Percentiles rank a stretch among this genome's conserved stretches.
These are phyloP conservation scores for Chloris gayana DNA, from an alignment of 176 grass and related monocot species.

Conservation along the genomic window DNA sequence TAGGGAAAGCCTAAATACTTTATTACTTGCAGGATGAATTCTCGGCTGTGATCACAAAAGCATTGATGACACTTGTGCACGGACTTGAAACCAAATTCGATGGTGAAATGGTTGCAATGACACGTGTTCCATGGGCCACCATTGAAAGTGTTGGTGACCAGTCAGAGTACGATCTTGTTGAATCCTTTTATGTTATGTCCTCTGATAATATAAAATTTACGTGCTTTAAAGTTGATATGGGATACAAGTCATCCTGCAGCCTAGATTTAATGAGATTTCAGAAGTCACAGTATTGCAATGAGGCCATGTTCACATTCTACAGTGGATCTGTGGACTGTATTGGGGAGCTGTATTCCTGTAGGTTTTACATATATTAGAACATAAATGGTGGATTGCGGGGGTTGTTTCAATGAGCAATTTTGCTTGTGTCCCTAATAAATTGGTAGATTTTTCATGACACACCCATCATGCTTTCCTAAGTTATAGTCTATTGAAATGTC, in stretches of 20 bases:
- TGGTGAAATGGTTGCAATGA: conserved; percentile 96
- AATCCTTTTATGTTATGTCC: conserved; percentile 19
- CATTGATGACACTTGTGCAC: conserved; percentile 94
- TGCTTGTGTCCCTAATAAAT: conserved; percentile 2
- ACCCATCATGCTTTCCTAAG: conserved; percentile 12
- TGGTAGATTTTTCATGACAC: not conserved
- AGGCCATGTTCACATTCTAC: not conserved
- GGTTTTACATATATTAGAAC: conserved; percentile 12
- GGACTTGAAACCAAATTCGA: conserved; percentile 99
- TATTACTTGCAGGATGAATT: conserved; percentile 85
- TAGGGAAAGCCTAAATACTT: conserved; percentile 23
- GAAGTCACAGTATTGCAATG: conserved; percentile 24
- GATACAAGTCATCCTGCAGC: not conserved
- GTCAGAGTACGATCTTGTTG: conserved; percentile 77
- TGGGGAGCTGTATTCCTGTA: conserved; percentile 1
- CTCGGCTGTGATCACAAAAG: conserved; percentile 91
- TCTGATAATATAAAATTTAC: conserved; percentile 20
- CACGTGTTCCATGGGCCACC: conserved; percentile 91
- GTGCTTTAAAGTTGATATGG: conserved; percentile 26
- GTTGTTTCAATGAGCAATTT: conserved; percentile 1
- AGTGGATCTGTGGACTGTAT: not conserved
- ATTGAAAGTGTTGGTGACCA: conserved; percentile 98
- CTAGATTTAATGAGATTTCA: conserved; percentile 21
- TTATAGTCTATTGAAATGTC: conserved; percentile 16
- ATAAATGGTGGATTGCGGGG: not conserved